Percentiles rank a stretch among this genome's conserved stretches.
Evolutionary conservation across 2,329 filamentous ascomycete genomes (phyloP).

Genomic region (Thelonectria blattea): DNA sequence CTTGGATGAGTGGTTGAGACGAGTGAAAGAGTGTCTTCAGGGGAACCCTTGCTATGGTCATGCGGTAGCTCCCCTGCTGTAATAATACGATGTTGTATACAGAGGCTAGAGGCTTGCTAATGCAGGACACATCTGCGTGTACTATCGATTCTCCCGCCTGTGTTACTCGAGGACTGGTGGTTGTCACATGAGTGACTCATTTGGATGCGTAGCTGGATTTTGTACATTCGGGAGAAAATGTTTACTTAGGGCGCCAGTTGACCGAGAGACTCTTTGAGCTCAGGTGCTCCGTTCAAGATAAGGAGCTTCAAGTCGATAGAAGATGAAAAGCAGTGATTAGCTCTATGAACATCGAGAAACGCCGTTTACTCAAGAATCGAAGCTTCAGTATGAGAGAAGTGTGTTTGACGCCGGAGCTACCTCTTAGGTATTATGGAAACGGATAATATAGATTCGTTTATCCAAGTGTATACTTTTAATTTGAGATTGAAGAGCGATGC

Average conservation of each 20-base stretch:
- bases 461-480: too few relatives aligned
- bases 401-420: too few relatives aligned
- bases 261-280: neutral
- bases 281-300: neutral
- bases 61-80: neutral
- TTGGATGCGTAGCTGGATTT: neutral
- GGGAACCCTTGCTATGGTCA: neutral
- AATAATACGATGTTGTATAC: neutral
- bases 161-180: neutral
- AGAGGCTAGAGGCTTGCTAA: neutral
- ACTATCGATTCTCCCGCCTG: conserved; percentile 1
- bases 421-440: too few relatives aligned
- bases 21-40: neutral
- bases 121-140: conserved; percentile 1
- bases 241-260: neutral
- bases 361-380: too few relatives aligned
- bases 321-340: too few relatives aligned
- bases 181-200: neutral
- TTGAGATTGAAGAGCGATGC: too few relatives aligned
- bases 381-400: too few relatives aligned
- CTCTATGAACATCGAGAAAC: too few relatives aligned
- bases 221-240: neutral
- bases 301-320: too few relatives aligned
- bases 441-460: too few relatives aligned
- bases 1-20: conserved; percentile 81